Percentiles rank a stretch among this genome's conserved stretches.
Conservation (phyloP, 1,284 basidiomycete species). For the Cryptococcus neoformans region DNA sequence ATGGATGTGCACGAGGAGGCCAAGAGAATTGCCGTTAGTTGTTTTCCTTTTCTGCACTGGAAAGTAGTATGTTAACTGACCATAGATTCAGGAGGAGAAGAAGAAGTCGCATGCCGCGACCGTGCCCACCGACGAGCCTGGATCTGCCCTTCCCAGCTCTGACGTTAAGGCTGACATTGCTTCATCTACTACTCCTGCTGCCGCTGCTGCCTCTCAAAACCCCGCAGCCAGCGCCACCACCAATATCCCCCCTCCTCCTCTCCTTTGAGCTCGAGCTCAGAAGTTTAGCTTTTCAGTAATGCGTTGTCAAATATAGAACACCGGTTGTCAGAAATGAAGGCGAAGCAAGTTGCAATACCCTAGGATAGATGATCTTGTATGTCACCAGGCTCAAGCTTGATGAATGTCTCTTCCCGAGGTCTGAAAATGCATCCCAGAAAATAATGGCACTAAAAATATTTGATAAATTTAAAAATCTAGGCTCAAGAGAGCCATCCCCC, state of each 20-base stretch:
- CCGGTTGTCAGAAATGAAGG: too few relatives aligned
- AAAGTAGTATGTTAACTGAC: conserved; percentile 2
- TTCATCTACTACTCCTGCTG: conserved; percentile 12
- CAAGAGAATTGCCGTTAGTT: conserved; percentile 50
- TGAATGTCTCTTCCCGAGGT: too few relatives aligned
- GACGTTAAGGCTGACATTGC: conserved; percentile 9
- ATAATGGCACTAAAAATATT: neutral
- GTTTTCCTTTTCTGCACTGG: neutral
- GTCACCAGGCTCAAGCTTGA: too few relatives aligned
- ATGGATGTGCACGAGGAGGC: conserved; percentile 57
- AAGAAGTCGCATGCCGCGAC: conserved; percentile 22
- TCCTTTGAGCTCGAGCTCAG: neutral
- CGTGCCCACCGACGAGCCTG: conserved; percentile 17
- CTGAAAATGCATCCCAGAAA: neutral
- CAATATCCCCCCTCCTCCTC: conserved; percentile 1
- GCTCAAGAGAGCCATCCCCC: conserved; percentile 40
- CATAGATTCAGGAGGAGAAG: conserved; percentile 37
- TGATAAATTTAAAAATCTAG: conserved; percentile 42
- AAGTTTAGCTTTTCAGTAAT: too few relatives aligned
- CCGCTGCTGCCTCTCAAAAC: conserved; percentile 7
- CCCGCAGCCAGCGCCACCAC: conserved; percentile 1
- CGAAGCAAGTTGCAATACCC: too few relatives aligned
- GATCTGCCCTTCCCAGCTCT: conserved; percentile 9
- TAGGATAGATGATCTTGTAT: neutral
- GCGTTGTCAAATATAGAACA: too few relatives aligned